These are phyloP conservation scores for Neurospora intermedia DNA, from an alignment of 495 filamentous ascomycete genomes.

Conservation along the genomic window DNA sequence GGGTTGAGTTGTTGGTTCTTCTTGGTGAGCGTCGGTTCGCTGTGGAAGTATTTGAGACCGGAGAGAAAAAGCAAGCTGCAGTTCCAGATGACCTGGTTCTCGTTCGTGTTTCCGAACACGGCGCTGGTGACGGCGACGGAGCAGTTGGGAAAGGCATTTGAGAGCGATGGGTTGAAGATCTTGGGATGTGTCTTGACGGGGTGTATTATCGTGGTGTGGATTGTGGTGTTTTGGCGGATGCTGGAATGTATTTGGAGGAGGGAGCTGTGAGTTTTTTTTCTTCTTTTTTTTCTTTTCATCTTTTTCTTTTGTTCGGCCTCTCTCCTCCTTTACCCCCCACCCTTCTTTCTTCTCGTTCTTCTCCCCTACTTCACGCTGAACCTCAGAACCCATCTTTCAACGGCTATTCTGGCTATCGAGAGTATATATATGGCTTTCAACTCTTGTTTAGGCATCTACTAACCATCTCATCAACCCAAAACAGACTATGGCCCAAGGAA, in stretches of 20 bases:
- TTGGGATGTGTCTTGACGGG: constrained; percentile 55
- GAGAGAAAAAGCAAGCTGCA: constrained; percentile 41
- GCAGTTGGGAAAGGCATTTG: constrained; percentile 56
- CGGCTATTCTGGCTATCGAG: not conserved
- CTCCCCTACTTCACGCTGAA: not conserved
- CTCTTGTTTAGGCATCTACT: not conserved
- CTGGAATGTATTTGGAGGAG: constrained; percentile 50
- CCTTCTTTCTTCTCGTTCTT: not conserved
- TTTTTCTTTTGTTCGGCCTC: not conserved
- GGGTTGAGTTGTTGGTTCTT: constrained; percentile 82
- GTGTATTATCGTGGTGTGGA: constrained; percentile 56
- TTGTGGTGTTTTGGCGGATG: constrained; percentile 62
- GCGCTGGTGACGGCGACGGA: constrained; percentile 62
- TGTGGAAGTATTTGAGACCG: constrained; percentile 57
- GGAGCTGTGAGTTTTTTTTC: constrained; percentile 26
- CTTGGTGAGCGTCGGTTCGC: constrained; percentile 62
- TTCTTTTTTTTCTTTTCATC: not conserved
- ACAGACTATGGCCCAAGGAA: constrained; percentile 23
- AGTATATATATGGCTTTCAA: not conserved
- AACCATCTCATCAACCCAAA: not conserved
- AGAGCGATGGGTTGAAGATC: constrained; percentile 49
- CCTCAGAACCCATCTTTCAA: not conserved
- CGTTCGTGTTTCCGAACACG: constrained; percentile 81
- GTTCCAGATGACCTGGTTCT: constrained; percentile 85
- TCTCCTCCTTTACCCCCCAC: not conserved